Evolutionary conservation across 2,329 filamentous ascomycete genomes (phyloP), one percentile per base, ranked within the genome.

Genomic region (Diplodia seriata): DNA sequence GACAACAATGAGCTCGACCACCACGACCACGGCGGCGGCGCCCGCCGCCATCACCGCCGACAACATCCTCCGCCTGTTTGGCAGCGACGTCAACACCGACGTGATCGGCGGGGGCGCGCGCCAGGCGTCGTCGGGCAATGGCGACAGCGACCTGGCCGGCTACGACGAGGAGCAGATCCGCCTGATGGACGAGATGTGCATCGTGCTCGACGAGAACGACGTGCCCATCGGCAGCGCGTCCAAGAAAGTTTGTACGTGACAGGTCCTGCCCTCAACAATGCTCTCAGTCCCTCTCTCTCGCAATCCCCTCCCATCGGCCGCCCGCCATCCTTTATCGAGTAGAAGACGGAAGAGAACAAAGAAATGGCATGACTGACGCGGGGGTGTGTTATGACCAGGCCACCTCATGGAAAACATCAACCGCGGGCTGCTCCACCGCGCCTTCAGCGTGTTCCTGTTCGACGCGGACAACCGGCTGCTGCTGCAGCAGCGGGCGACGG

Each of bases 321-420:
- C 3, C 43, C 43, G 18, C 8, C 20, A 20, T 20, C 18, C 8
- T 11, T n/a, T 12, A 12, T 11, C 8, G 36, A 38, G 36, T 2
- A 12, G 11, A 20, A 20, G 18, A 20, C 15, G 18, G 9, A 47
- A 47, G 18, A 47, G n/a, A 47, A 20, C 43, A 3, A 9, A 8
- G 11, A 3, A 14, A 47, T 47, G 7, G 43, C 18, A 20, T 20
- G 18, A 47, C 43, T 47, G 11, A 47, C 8, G 1, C 43, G 43
- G 31, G 31, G 31, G 6, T 33, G 31, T 31, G 31, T 33, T 33
- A 33, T 33, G 1, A 20, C 9, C 74, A 97, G 93, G 93, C 86
- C 95, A 99, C 80, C 85, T 99, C 73, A 99, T 99, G 95, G 92
- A 92, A 81, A 99, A 99, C 84, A 99, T 99, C 78, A 88, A 98